Evolutionary conservation across 2,329 filamentous ascomycete species (phyloP), one percentile per base, ranked within the genome.

Genomic region (Leptodontidium sp.): DNA sequence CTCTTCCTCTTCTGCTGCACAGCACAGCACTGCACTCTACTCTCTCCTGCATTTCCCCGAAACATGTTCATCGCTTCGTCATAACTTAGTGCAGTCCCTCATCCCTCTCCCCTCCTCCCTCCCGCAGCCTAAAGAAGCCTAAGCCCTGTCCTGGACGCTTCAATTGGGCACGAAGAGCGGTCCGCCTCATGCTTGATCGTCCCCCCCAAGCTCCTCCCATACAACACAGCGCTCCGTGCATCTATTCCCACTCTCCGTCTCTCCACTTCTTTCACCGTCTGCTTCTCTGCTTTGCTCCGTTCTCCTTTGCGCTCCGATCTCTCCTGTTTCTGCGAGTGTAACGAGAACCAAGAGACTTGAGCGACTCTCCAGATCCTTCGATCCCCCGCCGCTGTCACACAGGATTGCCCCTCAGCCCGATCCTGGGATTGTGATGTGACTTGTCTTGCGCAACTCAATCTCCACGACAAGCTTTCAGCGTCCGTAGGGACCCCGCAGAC

Each of bases 181-280:
- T 65, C 64, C 70, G 65, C 72, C 69, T 71, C 67, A 69, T 69
- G 66, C 63, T 67, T 47, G 65, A 50, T 45, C 55, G 43, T 40
- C 38, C 38, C 38, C 61, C 64, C 45, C 15, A 49, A 67, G 49
- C 69, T 67, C 69, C 26, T 53, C 66, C 49, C n/a, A 24, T 50
- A 69, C 72, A 72, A 67, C 53, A 50, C 4, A 52, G 70, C 63
- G 72, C 73, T 66, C 73, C 73, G 73, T 75, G 73, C 73, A 68
- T 71, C 49, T 32, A 65, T 52, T 43, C 32, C 58, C 58, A 61
- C 52, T 57, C 62, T 53, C 66, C 63, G 40, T 64, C 50, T 14
- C 21, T 14, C 21, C 11, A 61, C 57, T 61, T 49, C 58, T 62
- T 49, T 68, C 70, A 68, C 68, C 71, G 65, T 71, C 62, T 58